Base-by-base conservation (phyloP, 148 eudicot genomes). In the Chenopodium quinoa region DNA sequence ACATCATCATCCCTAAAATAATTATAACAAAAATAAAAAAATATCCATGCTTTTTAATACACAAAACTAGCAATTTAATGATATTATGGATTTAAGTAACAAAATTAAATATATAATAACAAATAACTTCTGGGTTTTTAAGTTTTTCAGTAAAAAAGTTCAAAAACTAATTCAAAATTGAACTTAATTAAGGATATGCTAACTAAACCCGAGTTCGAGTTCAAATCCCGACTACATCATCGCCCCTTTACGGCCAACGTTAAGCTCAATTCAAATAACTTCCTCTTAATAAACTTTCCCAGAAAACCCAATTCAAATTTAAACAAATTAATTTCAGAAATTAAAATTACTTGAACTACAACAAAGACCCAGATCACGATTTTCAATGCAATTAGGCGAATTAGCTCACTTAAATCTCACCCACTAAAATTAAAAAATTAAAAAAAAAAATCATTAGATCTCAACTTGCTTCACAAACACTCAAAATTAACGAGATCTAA, bases 401-500 rank as follows among this genome's bases (percentile, higher is more conserved):
- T 40, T 11, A 50, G 3, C 4, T 44, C 14, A 72, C 74, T 22
- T 72, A n/a, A 72, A 20, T 40, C 74, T 50, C 22, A 68, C 20
- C 22, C 10, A 37, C 48, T 52, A 9, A 29, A 71, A 44, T 5
- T 17, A 7, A 19, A 73, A 46, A 46, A 11, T 23, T 73, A 1
- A 48, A 23, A 2, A 0, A 2, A 0, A 1, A 9, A 12, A 75
- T 10, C 47, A 75, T 69, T 75, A 76, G 83, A 82, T 82, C 79
- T 76, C 13, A 69, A 76, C 29, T 71, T 84, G 80, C 86, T 84
- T 84, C 73, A 71, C 2, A 50, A 31, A 71, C 86, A 80, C 83
- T 80, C 80, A 76, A 76, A 76, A 3, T 76, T 12, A 40, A 73
- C 7, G 14, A 76, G 74, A 71, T 75, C 64, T 44, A 69, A 92